These are phyloP conservation scores for Capsicum pubescens DNA, from an alignment of 257 asterid species.

Conservation along the genomic window DNA sequence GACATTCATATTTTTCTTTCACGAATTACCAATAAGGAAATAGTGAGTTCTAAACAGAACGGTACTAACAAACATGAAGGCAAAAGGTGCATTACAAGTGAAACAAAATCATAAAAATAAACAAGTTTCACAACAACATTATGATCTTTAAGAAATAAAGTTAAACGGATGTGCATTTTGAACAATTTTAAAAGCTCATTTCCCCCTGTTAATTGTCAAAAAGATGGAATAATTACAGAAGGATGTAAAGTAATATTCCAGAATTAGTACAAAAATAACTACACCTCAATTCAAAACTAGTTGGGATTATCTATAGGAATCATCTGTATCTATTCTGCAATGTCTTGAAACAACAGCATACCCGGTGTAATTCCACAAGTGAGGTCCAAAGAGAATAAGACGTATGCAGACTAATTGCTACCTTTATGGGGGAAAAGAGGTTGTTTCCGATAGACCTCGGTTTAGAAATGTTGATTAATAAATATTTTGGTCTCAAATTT, in stretches of 20 bases:
- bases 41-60: too few species aligned
- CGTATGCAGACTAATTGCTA: too few species aligned
- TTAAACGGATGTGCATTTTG: not conserved
- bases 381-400: too few species aligned
- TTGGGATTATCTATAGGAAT: not conserved
- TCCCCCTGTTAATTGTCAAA: too few species aligned
- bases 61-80: too few species aligned
- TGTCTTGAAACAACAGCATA: not conserved
- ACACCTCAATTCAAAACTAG: not conserved
- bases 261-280: not conserved
- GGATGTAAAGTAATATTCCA: not conserved
- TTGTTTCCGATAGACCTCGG: not conserved
- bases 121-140: not conserved
- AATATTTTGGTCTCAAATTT: not conserved
- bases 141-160: not conserved
- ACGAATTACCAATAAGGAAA: too few species aligned
- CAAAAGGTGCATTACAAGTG: too few species aligned
- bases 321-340: not conserved
- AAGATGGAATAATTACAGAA: not conserved
- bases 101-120: not conserved
- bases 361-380: not conserved
- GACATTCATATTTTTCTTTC: too few species aligned
- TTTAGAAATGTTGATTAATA: not conserved
- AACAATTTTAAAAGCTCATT: not conserved
- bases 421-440: not conserved